A percentile compares a stretch with the other conserved stretches of the same genome.
Evolutionary conservation across 768 basidiomycete species (phyloP).

Genomic region (Lepiota venenata): DNA sequence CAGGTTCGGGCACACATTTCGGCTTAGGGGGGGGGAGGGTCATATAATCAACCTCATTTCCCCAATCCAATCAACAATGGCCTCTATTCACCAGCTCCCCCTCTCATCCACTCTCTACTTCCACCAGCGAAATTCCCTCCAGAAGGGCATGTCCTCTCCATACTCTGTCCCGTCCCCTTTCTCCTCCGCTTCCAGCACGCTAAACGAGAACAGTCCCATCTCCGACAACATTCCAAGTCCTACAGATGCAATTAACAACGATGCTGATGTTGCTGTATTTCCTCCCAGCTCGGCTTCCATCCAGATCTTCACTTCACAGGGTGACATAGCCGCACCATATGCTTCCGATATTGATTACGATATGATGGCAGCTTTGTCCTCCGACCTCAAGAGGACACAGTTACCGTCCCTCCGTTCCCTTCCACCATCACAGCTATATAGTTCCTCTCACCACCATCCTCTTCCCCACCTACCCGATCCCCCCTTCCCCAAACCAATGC

Average conservation of each 20-base stretch:
- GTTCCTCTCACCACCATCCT: constrained; percentile 11
- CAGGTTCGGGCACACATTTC: constrained; percentile 2
- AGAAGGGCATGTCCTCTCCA: constrained; percentile 23
- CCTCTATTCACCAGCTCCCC: constrained; percentile 12
- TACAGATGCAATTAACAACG: constrained; percentile 13
- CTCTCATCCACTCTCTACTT: constrained; percentile 12
- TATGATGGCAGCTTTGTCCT: constrained; percentile 8
- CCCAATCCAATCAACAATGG: constrained; percentile 6
- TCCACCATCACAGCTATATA: constrained; percentile 9
- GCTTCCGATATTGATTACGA: constrained; percentile 17
- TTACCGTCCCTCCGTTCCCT: constrained; percentile 8
- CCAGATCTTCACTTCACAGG: constrained; percentile 15
- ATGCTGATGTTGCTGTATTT: constrained; percentile 7
- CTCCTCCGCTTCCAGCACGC: constrained; percentile 19
- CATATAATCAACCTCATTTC: constrained; percentile 5
- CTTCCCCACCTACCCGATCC: constrained; percentile 7
- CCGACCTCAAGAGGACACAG: constrained; percentile 12
- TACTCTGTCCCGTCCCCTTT: constrained; percentile 36
- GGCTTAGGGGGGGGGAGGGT: not conserved
- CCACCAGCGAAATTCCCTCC: constrained; percentile 3
- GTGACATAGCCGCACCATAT: constrained; percentile 13
- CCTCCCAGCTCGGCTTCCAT: constrained; percentile 15
- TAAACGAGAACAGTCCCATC: constrained; percentile 31
- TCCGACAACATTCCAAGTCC: constrained; percentile 24
- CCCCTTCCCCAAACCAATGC: constrained; percentile 14